Evolutionary conservation across 176 grass and related monocot genomes (phyloP).

Genomic region (Dactylis glomerata): DNA sequence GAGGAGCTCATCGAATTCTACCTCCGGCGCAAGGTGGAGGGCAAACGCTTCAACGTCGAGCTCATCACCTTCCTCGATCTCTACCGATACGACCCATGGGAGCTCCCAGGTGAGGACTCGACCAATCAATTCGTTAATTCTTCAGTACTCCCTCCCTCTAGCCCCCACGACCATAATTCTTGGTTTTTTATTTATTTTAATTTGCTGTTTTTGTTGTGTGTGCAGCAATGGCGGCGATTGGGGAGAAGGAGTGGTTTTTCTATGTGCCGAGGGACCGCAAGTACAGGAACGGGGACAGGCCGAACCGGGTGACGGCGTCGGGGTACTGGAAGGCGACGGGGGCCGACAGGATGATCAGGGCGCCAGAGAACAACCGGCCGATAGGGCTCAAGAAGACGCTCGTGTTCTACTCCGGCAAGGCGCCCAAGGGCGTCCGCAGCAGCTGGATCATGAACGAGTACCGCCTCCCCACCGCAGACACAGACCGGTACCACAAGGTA

Average conservation of each 20-base stretch:
- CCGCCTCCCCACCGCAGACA: conserved; percentile 58
- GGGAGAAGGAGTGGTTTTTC: conserved; percentile 99
- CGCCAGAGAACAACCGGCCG: conserved; percentile 53
- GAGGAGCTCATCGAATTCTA: conserved; percentile 99
- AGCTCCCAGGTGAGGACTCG: conserved; percentile 66
- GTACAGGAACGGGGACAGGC: conserved; percentile 95
- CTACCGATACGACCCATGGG: conserved; percentile 97
- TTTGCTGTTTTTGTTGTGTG: not conserved
- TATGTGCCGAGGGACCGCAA: conserved; percentile 94
- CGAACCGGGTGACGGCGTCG: conserved; percentile 87
- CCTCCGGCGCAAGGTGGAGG: conserved; percentile 89
- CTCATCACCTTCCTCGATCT: conserved; percentile 95
- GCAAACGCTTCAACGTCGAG: conserved; percentile 95
- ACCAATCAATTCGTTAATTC: not conserved
- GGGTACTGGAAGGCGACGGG: conserved; percentile 99
- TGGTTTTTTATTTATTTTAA: not conserved
- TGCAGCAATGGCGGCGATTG: conserved; percentile 83
- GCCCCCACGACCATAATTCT: not conserved
- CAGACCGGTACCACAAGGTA: conserved; percentile 82
- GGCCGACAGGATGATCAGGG: conserved; percentile 72
- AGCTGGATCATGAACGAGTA: conserved; percentile 99
- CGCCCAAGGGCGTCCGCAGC: conserved; percentile 79
- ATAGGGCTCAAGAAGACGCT: conserved; percentile 97
- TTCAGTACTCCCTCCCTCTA: not conserved
- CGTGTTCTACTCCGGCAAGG: conserved; percentile 99